Base-by-base conservation (phyloP, 495 filamentous ascomycete species). In the Neurospora africana region DNA sequence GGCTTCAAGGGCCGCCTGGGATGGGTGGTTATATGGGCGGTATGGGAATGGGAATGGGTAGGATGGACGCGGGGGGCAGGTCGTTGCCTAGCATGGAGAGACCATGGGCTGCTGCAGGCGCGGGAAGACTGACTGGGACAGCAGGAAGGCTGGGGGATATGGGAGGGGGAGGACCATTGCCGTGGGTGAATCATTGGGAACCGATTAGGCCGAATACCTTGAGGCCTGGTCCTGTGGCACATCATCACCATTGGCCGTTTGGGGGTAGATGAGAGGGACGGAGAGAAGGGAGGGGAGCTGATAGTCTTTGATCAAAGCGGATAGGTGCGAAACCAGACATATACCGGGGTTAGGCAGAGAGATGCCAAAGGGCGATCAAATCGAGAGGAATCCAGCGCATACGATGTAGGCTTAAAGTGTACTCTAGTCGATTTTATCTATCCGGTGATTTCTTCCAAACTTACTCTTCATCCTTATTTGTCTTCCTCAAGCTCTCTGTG, bases 401-500 rank as follows among this genome's bases (percentile, higher is more conserved):
- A 61, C 23, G 53, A 33, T 17, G 23, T 17, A 61, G 53, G 68
- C 21, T 40, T 69, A 21, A 35, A 40, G 68, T 21, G 9, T 41
- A 35, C 8, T 69, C 68, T 27, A 21, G 33, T 69, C 68, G 11
- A 39, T 30, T 61, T 61, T 61, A 30, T 61, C 23, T 39, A 69
- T 69, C 33, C 33, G 19, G 17, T 40, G 17, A 69, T 40, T n/a
- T 40, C 30, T 39, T 69, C 33, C 68, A 23, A 69, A 69, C 37
- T 72, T 36, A 79, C 23, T 80, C 78, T 53, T 76, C 77, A 37
- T 80, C 78, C 23, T 68, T 71, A n/a, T 72, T 39, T 4, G 72
- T 72, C 76, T 80, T 98, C 69, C 94, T 86, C 69, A 97, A 83
- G 72, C 89, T 90, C 68, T 89, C 90, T 68, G 93, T 81, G 3